Conservation (phyloP, 2,329 filamentous ascomycete genomes). For the Ophiostoma quercus region DNA sequence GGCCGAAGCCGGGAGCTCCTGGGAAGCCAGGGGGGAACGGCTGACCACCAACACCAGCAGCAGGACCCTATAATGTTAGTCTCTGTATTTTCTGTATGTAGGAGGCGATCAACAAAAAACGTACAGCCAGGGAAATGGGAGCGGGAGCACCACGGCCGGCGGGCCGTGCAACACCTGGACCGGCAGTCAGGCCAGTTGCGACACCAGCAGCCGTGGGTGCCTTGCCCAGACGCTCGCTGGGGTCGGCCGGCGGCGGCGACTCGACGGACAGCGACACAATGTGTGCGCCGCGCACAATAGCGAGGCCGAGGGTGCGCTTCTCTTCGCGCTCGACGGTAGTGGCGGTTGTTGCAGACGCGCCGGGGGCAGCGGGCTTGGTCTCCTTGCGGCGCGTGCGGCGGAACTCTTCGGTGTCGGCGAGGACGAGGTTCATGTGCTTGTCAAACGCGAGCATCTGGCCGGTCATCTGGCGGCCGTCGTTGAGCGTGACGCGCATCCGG, state of each 20-base stretch:
- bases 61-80: conserved; percentile 57
- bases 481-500: conserved; percentile 94
- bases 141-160: conserved; percentile 71
- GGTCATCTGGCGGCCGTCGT: conserved; percentile 92
- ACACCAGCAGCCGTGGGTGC: conserved; percentile 59
- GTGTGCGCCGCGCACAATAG: conserved; percentile 88
- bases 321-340: conserved; percentile 81
- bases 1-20: conserved; percentile 48
- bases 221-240: conserved; percentile 80
- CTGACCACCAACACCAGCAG: conserved; percentile 77
- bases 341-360: conserved; percentile 44
- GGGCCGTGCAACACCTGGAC: conserved; percentile 84
- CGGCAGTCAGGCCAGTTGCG: conserved; percentile 67
- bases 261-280: conserved; percentile 95
- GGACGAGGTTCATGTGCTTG: conserved; percentile 99
- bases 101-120: conserved; percentile 28
- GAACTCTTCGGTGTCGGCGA: conserved; percentile 98
- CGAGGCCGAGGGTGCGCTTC: conserved; percentile 92
- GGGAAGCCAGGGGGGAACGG: conserved; percentile 51
- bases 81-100: too few relatives aligned
- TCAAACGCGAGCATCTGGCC: conserved; percentile 98
- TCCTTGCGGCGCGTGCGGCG: conserved; percentile 82
- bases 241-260: conserved; percentile 89
- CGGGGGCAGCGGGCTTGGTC: conserved; percentile 62
- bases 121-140: conserved; percentile 73